A percentile compares a stretch with the other conserved stretches of the same genome.
Evolutionary conservation across 495 filamentous ascomycete genomes (phyloP).

Genomic region (Xylaria sp.): DNA sequence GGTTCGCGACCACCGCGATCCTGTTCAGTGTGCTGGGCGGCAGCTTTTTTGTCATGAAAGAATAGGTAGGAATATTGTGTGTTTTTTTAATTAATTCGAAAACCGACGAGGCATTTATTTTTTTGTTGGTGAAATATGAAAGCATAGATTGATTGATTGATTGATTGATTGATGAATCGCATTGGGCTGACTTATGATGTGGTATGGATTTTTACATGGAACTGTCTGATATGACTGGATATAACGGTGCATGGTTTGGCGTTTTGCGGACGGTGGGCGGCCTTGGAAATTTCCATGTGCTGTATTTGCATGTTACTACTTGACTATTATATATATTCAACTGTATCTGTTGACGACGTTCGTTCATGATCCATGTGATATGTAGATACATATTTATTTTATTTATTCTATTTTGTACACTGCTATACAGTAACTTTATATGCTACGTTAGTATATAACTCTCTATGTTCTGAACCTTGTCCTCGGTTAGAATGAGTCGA

Average conservation of each 20-base stretch:
- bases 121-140: neutral
- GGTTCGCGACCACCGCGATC: conserved; percentile 67
- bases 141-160: neutral
- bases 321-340: neutral
- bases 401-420: neutral
- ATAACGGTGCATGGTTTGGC: conserved; percentile 19
- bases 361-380: neutral
- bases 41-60: conserved; percentile 51
- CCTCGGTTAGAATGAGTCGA: neutral
- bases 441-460: neutral
- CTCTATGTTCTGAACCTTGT: neutral
- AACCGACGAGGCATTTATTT: neutral
- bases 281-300: neutral
- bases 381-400: too few relatives aligned
- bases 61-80: conserved; percentile 16
- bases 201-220: neutral
- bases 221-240: conserved; percentile 9
- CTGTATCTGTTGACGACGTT: neutral
- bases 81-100: too few relatives aligned
- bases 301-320: neutral
- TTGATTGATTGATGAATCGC: neutral
- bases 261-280: conserved; percentile 14
- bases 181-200: neutral
- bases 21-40: conserved; percentile 59
- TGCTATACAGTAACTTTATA: conserved; percentile 12